Percentiles rank a stretch among this genome's conserved stretches.
phyloP scores from a whole-genome alignment of 148 eudicot species.

The Chenopodium formosanum region DNA sequence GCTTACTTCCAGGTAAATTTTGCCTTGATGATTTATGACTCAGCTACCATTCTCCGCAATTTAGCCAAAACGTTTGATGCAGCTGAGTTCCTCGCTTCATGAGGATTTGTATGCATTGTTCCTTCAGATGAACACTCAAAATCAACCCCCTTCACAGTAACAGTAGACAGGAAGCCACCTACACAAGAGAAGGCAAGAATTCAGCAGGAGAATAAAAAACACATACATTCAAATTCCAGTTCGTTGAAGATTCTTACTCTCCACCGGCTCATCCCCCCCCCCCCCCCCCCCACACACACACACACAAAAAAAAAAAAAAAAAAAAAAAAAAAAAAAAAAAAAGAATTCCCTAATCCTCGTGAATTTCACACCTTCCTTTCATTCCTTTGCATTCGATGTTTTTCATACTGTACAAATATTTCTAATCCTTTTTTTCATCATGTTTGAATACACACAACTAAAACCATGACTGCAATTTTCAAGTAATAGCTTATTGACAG shows the following conservation, averaged over 20 bases:
- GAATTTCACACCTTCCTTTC: neutral
- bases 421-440: neutral
- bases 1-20: neutral
- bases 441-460: too few species aligned
- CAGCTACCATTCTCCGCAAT: constrained; percentile 34
- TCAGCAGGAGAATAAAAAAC: neutral
- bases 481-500: too few species aligned
- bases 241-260: neutral
- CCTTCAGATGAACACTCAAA: constrained; percentile 43
- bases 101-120: constrained; percentile 24
- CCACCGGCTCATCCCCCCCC: too few species aligned
- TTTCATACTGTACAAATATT: too few species aligned
- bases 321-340: too few species aligned
- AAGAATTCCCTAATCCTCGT: neutral
- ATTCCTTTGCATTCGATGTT: neutral
- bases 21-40: neutral
- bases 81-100: constrained; percentile 53
- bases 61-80: constrained; percentile 42
- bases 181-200: neutral
- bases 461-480: too few species aligned
- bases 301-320: too few species aligned
- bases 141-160: constrained; percentile 43
- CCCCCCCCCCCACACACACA: too few species aligned
- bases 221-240: neutral
- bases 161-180: constrained; percentile 51